Base-by-base conservation (phyloP, 2,329 filamentous ascomycete species). In the Trichoderma sp. region DNA sequence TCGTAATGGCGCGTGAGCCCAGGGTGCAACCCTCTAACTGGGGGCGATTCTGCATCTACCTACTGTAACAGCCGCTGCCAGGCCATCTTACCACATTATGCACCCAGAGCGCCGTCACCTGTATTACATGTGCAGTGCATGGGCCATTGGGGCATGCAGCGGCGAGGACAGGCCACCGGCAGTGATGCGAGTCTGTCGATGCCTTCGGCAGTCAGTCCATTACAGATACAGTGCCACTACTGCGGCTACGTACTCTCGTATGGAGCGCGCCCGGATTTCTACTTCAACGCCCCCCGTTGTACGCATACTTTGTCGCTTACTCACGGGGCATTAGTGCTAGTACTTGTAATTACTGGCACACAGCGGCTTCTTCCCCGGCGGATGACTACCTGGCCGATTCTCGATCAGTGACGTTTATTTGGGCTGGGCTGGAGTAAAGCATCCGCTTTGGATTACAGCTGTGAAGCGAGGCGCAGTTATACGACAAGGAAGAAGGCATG, bases 11-110 rank as follows among this genome's bases (percentile, higher is more conserved):
- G 63, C 55, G 63, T 67, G 63, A 59, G 63, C 55, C 55, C 55
- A 59, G 53, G 13, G 43, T 65, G 62, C 62, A 65, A 47, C 62
- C 62, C 52, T 57, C 53, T 47, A 24, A 16, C 31, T n/a, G 29
- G 24, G 33, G 62, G 52, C 62, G 52, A 13, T 43, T 27, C 55
- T 52, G 64, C 53, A 59, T 52, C 55, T 67, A 37, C 35, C 57
- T 24, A n/a, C n/a, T n/a, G n/a, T n/a, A 59, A 43, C 57, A n/a
- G 55, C 53, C 40, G 19, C 40, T n/a, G 40, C 40, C 37, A 40
- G 19, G 37, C 37, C 37, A 66, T 66, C 63, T 66, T 37, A 58
- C 63, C 63, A 66, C 53, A 29, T 58, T 57, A 58, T 66, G 63
- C 37, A 33, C 16, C 24, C 35, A 27, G 29, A 49, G n/a, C 27